Percentiles rank a stretch among this genome's conserved stretches.
Evolutionary conservation across 305 asterid genomes (phyloP).

Genomic region (Fraxinus latifolia): DNA sequence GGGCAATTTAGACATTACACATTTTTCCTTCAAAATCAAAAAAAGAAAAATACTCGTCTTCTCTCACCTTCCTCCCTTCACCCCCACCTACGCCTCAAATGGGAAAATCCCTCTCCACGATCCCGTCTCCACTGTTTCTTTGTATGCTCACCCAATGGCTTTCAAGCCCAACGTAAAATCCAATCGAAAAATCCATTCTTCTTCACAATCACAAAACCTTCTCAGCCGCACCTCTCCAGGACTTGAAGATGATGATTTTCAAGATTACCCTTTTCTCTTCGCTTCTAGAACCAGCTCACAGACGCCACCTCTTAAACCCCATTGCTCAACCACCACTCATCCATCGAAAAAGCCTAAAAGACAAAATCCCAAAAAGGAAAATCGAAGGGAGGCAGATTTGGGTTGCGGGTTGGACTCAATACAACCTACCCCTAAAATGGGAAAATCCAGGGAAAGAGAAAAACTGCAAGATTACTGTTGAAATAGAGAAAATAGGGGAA

Average conservation of each 20-base stretch:
- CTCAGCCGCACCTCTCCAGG: constrained; percentile 17
- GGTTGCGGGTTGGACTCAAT: constrained; percentile 49
- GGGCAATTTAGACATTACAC: too few relatives aligned
- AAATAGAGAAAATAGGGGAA: neutral
- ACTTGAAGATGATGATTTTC: constrained; percentile 51
- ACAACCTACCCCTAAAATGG: constrained; percentile 28
- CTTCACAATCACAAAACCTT: constrained; percentile 18
- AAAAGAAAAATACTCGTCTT: too few relatives aligned
- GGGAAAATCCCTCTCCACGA: too few relatives aligned
- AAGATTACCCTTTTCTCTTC: constrained; percentile 37
- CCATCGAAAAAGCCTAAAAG: constrained; percentile 34
- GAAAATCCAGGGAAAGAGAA: neutral
- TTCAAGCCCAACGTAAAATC: constrained; percentile 31
- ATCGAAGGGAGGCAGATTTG: constrained; percentile 26
- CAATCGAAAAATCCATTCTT: constrained; percentile 14
- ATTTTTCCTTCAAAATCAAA: too few relatives aligned
- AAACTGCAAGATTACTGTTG: neutral
- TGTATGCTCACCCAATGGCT: constrained; percentile 33
- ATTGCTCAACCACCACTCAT: constrained; percentile 18
- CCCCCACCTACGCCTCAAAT: too few relatives aligned
- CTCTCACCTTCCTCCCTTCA: too few relatives aligned
- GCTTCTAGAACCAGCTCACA: constrained; percentile 30
- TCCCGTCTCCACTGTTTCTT: neutral
- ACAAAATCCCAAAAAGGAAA: constrained; percentile 37
- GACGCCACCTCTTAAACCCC: constrained; percentile 35